These are phyloP conservation scores for Vigna radiata DNA, from an alignment of 306 rosid species.

Conservation along the genomic window DNA sequence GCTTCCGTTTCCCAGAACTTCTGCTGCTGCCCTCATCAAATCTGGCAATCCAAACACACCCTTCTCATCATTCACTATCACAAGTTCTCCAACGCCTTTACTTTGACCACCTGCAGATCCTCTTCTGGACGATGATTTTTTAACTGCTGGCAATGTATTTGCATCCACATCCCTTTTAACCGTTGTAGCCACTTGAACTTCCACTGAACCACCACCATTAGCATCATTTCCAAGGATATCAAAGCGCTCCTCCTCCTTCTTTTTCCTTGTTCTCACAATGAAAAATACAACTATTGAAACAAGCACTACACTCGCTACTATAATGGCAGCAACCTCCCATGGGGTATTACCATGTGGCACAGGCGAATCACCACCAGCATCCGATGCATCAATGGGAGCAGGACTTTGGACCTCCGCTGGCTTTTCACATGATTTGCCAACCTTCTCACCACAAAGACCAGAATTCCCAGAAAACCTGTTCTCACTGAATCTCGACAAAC, in stretches of 20 bases:
- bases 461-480: conserved; percentile 61
- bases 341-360: not conserved
- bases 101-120: conserved; percentile 22
- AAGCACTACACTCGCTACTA: conserved; percentile 41
- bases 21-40: conserved; percentile 83
- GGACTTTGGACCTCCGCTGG: not conserved
- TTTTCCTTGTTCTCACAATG: conserved; percentile 38
- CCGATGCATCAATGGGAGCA: not conserved
- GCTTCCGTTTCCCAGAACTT: conserved; percentile 78
- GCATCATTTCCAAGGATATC: not conserved
- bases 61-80: conserved; percentile 65
- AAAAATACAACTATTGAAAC: conserved; percentile 41
- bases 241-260: conserved; percentile 22
- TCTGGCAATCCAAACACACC: conserved; percentile 75
- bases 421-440: conserved; percentile 47
- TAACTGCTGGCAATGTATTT: not conserved
- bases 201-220: conserved; percentile 40
- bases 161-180: conserved; percentile 43
- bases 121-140: conserved; percentile 39
- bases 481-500: conserved; percentile 48
- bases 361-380: not conserved
- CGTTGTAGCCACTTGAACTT: conserved; percentile 56
- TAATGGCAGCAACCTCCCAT: conserved; percentile 40
- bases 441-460: conserved; percentile 58
- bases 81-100: conserved; percentile 51